phyloP scores from a whole-genome alignment of 495 filamentous ascomycete species.

The Tuber microsphaerosporum region DNA sequence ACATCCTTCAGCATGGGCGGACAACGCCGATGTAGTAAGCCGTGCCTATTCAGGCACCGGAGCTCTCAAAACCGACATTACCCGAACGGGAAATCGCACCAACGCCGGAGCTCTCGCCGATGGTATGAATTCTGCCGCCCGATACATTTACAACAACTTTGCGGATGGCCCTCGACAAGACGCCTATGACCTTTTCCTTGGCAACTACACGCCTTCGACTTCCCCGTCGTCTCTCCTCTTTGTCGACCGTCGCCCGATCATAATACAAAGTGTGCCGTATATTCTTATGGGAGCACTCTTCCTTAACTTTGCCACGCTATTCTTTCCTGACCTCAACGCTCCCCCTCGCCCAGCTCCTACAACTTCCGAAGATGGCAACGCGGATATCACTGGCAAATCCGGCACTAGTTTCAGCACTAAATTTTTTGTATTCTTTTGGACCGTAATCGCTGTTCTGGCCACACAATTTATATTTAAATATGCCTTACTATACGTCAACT shows the following conservation, averaged over 20 bases:
- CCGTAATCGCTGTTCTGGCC: conserved; percentile 60
- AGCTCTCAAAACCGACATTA: conserved; percentile 93
- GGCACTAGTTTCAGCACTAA: conserved; percentile 57
- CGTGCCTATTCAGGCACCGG: conserved; percentile 90
- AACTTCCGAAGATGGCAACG: conserved; percentile 44
- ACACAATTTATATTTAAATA: conserved; percentile 66
- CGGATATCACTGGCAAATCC: conserved; percentile 46
- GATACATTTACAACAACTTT: conserved; percentile 89
- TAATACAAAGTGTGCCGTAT: conserved; percentile 87
- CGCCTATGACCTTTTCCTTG: conserved; percentile 88
- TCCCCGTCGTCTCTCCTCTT: conserved; percentile 63
- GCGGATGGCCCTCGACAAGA: conserved; percentile 87
- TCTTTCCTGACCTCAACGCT: neutral
- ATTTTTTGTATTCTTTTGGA: conserved; percentile 68
- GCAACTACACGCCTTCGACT: conserved; percentile 67
- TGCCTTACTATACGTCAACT: conserved; percentile 93
- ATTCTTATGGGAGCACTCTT: conserved; percentile 68
- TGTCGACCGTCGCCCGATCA: conserved; percentile 70
- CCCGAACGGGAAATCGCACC: conserved; percentile 78
- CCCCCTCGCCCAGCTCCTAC: conserved; percentile 39
- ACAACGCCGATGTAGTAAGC: conserved; percentile 93
- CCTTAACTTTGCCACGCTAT: conserved; percentile 70
- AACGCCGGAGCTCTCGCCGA: conserved; percentile 75
- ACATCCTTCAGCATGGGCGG: conserved; percentile 59
- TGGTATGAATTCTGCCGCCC: conserved; percentile 67